Evolutionary conservation across 257 asterid genomes (phyloP).

Genomic region (Penstemon eatonii): DNA sequence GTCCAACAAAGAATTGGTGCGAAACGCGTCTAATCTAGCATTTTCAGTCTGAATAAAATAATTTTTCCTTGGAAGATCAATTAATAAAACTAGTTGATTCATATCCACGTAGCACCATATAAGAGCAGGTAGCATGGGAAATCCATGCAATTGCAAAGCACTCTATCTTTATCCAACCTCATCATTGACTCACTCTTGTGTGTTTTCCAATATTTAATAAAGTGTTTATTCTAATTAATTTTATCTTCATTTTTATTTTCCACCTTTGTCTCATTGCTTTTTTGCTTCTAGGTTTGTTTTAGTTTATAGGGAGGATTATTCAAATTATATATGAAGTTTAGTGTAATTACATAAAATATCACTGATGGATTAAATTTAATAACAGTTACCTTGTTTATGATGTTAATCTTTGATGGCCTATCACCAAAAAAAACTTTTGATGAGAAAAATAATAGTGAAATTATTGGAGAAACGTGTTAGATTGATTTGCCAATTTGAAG

Average conservation of each 20-base stretch:
- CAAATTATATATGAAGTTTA: too few species aligned
- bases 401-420: too few species aligned
- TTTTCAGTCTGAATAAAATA: not conserved
- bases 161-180: slow-evolving; percentile 17
- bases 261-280: not conserved
- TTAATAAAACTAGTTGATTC: not conserved
- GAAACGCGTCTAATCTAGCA: not conserved
- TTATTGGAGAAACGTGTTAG: too few species aligned
- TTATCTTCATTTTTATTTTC: not conserved
- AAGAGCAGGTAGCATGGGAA: slow-evolving; percentile 16
- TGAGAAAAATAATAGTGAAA: too few species aligned
- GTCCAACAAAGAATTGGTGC: not conserved
- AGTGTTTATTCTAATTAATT: not conserved
- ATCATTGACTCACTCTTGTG: slow-evolving; percentile 16
- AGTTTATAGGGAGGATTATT: too few species aligned
- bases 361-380: too few species aligned
- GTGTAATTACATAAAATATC: too few species aligned
- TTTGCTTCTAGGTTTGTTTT: slow-evolving; percentile 16
- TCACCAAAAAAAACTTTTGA: too few species aligned
- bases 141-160: slow-evolving; percentile 14
- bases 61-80: not conserved
- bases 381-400: too few species aligned
- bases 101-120: slow-evolving; percentile 15
- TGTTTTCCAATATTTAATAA: not conserved
- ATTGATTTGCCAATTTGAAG: too few species aligned